phyloP scores from a whole-genome alignment of 345 rosid genomes.

The rapeseed (Brassica napus) region DNA sequence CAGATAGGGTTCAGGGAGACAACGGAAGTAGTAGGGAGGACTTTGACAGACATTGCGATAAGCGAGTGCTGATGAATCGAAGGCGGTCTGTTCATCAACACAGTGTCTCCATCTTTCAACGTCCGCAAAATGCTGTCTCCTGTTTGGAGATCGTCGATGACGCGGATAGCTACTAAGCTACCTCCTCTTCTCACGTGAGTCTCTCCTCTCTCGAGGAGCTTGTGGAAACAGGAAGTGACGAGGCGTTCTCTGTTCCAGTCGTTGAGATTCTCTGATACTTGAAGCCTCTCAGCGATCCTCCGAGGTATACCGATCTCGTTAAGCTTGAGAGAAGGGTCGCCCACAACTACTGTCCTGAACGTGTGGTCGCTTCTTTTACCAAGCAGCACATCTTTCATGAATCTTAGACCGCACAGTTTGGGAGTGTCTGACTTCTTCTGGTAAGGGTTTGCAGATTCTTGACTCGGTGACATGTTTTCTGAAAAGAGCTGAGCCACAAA shows the following conservation, averaged over 20 bases:
- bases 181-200: conserved; percentile 64
- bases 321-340: conserved; percentile 72
- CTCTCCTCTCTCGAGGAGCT: conserved; percentile 62
- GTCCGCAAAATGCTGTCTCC: conserved; percentile 72
- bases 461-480: conserved; percentile 49
- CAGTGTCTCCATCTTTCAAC: conserved; percentile 69
- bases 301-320: conserved; percentile 86
- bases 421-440: conserved; percentile 51
- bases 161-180: conserved; percentile 48
- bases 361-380: conserved; percentile 84
- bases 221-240: conserved; percentile 46
- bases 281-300: conserved; percentile 72
- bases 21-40: conserved; percentile 68
- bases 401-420: conserved; percentile 72
- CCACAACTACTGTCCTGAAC: conserved; percentile 87
- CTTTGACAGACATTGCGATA: conserved; percentile 69
- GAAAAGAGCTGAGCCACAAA: conserved; percentile 52
- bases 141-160: conserved; percentile 49
- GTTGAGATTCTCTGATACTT: conserved; percentile 70
- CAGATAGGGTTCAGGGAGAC: conserved; percentile 86
- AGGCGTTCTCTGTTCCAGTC: conserved; percentile 67
- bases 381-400: conserved; percentile 84
- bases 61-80: conserved; percentile 91
- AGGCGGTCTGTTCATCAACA: conserved; percentile 89
- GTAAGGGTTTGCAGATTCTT: conserved; percentile 46